A percentile compares a stretch with the other conserved stretches of the same genome.
These are phyloP conservation scores for Nadsonia commutata DNA, from an alignment of 1,139 yeast genomes.

Conservation along the genomic window DNA sequence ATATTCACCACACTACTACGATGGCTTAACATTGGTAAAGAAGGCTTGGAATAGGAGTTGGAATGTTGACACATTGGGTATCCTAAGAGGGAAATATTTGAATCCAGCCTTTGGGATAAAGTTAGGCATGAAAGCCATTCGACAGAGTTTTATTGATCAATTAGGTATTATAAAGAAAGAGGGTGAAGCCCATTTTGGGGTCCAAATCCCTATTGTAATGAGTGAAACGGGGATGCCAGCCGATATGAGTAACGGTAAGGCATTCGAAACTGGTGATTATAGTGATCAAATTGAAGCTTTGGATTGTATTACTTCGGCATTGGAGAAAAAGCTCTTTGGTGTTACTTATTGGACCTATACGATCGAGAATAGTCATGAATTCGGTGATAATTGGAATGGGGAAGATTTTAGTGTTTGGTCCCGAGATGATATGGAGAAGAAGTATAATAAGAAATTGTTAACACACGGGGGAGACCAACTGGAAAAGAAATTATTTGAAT, in stretches of 20 bases:
- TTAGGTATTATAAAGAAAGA: slow-evolving; percentile 47
- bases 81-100: slow-evolving; percentile 62
- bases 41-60: slow-evolving; percentile 46
- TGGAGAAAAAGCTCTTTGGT: slow-evolving; percentile 55
- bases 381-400: slow-evolving; percentile 82
- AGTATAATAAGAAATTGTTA: too few species aligned
- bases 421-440: slow-evolving; percentile 9
- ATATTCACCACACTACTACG: slow-evolving; percentile 81
- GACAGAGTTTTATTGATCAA: slow-evolving; percentile 54
- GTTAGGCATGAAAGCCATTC: slow-evolving; percentile 64
- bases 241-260: slow-evolving; percentile 66
- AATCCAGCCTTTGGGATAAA: slow-evolving; percentile 69
- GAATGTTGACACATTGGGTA: slow-evolving; percentile 81
- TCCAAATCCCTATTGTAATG: slow-evolving; percentile 49
- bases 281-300: slow-evolving; percentile 59
- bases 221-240: slow-evolving; percentile 90
- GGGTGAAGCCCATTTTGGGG: slow-evolving; percentile 42
- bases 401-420: slow-evolving; percentile 85
- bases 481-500: too few species aligned
- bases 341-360: slow-evolving; percentile 77
- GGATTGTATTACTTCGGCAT: slow-evolving; percentile 61
- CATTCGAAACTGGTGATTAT: slow-evolving; percentile 48
- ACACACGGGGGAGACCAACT: too few species aligned
- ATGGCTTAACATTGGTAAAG: slow-evolving; percentile 84
- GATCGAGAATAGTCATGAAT: slow-evolving; percentile 47